phyloP scores from a whole-genome alignment of 169 alveolate species.

The Cryptosporidium meleagridis region DNA sequence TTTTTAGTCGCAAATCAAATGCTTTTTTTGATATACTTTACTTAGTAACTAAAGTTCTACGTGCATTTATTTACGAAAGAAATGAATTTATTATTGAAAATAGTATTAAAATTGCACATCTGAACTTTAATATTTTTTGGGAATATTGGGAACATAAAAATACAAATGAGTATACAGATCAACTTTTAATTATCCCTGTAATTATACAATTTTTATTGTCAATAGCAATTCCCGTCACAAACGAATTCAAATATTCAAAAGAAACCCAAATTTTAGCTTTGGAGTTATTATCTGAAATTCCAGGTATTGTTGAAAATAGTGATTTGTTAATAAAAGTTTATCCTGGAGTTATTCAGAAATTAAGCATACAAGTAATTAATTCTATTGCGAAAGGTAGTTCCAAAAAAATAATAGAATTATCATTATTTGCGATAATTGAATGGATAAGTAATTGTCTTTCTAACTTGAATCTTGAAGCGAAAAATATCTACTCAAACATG shows the following conservation, averaged over 20 bases:
- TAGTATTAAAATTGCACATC: conserved; percentile 6
- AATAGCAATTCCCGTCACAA: conserved; percentile 22
- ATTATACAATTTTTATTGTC: conserved; percentile 11
- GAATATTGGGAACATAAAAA: conserved; percentile 10
- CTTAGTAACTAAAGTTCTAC: not conserved
- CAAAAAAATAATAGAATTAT: not conserved
- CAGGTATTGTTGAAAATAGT: not conserved
- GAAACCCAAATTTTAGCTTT: not conserved
- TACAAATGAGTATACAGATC: not conserved
- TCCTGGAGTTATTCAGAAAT: conserved; percentile 55
- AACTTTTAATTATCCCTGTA: conserved; percentile 33
- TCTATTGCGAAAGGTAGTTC: not conserved
- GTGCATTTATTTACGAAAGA: not conserved
- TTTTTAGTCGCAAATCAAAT: conserved; percentile 25
- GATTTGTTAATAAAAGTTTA: conserved; percentile 5
- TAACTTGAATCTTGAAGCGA: not conserved
- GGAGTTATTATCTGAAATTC: conserved; percentile 30
- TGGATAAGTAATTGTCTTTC: conserved; percentile 22
- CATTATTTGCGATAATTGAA: conserved; percentile 11
- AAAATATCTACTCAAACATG: not conserved
- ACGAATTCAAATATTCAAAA: not conserved
- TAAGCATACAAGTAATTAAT: conserved; percentile 11
- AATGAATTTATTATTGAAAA: conserved; percentile 7
- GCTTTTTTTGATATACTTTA: conserved; percentile 34
- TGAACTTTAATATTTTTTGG: conserved; percentile 48